Percentiles rank a stretch among this genome's conserved stretches.
Evolutionary conservation across 345 rosid genomes (phyloP).

Genomic region (Passiflora organensis): DNA sequence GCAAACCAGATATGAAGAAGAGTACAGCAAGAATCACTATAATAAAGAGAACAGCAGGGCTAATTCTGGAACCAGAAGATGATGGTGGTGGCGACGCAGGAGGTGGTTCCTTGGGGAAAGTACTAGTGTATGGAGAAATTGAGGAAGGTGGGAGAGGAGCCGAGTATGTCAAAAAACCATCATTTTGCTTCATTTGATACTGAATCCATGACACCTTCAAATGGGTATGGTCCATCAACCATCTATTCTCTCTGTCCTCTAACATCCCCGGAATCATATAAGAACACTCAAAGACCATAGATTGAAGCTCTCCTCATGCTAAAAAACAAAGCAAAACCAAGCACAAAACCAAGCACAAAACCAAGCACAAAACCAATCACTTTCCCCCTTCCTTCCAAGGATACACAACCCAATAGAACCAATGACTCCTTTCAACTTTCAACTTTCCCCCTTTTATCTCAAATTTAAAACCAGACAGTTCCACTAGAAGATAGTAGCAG

Average conservation of each 20-base stretch:
- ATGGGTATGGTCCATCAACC: conserved; percentile 19
- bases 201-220: conserved; percentile 23
- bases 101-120: conserved; percentile 12
- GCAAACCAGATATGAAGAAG: conserved; percentile 26
- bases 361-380: neutral
- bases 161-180: conserved; percentile 14
- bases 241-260: conserved; percentile 8
- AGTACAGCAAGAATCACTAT: conserved; percentile 27
- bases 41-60: conserved; percentile 26
- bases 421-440: neutral
- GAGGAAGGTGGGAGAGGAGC: conserved; percentile 16
- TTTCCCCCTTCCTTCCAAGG: neutral
- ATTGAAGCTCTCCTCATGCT: neutral
- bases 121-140: conserved; percentile 5
- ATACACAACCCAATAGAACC: conserved; percentile 9
- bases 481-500: neutral
- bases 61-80: conserved; percentile 22
- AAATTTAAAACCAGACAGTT: neutral
- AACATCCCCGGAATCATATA: conserved; percentile 9
- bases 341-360: conserved; percentile 9
- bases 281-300: neutral
- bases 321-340: conserved; percentile 10
- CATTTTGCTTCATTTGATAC: conserved; percentile 12
- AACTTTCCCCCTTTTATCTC: no score
- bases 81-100: conserved; percentile 8